These are phyloP conservation scores for Hortiboletus rubellus DNA, from an alignment of 1,284 basidiomycete genomes.

Conservation along the genomic window DNA sequence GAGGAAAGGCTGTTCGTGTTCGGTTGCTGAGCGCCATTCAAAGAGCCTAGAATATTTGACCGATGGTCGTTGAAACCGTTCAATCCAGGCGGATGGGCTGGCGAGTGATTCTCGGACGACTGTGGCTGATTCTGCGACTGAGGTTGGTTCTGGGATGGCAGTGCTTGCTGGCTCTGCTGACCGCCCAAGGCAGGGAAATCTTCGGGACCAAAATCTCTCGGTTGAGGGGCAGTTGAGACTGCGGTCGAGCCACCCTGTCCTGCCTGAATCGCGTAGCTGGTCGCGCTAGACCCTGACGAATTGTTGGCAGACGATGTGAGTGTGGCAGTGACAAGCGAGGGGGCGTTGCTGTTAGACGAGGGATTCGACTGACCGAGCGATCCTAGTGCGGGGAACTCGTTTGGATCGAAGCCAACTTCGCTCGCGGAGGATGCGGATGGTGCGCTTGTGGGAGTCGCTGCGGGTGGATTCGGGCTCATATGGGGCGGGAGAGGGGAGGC, in stretches of 20 bases:
- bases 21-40: slow-evolving; percentile 39
- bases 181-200: slow-evolving; percentile 83
- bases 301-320: slow-evolving; percentile 38
- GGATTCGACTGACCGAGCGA: slow-evolving; percentile 47
- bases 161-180: slow-evolving; percentile 37
- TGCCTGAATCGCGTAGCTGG: slow-evolving; percentile 75
- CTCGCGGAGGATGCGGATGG: slow-evolving; percentile 63
- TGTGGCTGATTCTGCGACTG: slow-evolving; percentile 37
- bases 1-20: slow-evolving; percentile 19
- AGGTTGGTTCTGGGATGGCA: slow-evolving; percentile 34
- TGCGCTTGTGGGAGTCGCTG: slow-evolving; percentile 43
- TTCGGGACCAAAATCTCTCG: slow-evolving; percentile 74
- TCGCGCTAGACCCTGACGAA: slow-evolving; percentile 36
- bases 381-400: slow-evolving; percentile 82
- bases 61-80: slow-evolving; percentile 66
- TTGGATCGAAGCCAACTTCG: slow-evolving; percentile 79
- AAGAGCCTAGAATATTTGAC: slow-evolving; percentile 52
- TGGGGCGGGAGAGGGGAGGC: slow-evolving; percentile 53
- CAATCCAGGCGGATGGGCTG: slow-evolving; percentile 64
- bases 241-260: slow-evolving; percentile 55
- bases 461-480: slow-evolving; percentile 49
- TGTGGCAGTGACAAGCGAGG: slow-evolving; percentile 21
- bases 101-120: slow-evolving; percentile 40
- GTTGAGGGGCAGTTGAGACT: slow-evolving; percentile 42
- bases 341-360: slow-evolving; percentile 36